Evolutionary conservation across 2,329 filamentous ascomycete species (phyloP).

Genomic region (Colletotrichum limetticola): DNA sequence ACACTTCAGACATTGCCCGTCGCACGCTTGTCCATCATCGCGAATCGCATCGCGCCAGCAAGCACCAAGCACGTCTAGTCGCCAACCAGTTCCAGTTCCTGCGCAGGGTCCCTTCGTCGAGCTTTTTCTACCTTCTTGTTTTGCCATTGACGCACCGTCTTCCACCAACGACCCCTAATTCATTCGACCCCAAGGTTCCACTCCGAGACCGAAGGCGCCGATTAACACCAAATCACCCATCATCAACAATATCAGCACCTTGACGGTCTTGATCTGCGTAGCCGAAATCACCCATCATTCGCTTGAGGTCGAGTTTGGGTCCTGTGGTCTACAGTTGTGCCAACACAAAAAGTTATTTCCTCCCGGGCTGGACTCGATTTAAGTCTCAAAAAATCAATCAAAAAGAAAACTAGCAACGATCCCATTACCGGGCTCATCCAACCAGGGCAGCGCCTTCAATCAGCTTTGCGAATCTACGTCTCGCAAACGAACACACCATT

Average conservation of each 20-base stretch:
- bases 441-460: slow-evolving; percentile 37
- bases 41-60: slow-evolving; percentile 29
- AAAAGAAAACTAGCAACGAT: slow-evolving; percentile 9
- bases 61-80: slow-evolving; percentile 38
- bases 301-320: slow-evolving; percentile 59
- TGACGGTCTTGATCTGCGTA: slow-evolving; percentile 51
- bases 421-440: slow-evolving; percentile 17
- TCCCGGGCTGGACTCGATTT: slow-evolving; percentile 60
- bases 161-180: slow-evolving; percentile 53
- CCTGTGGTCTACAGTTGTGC: slow-evolving; percentile 38
- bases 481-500: neutral
- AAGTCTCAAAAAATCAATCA: slow-evolving; percentile 29
- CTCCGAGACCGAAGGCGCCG: slow-evolving; percentile 13
- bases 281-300: slow-evolving; percentile 48
- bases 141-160: slow-evolving; percentile 43
- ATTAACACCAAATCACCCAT: neutral
- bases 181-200: slow-evolving; percentile 48
- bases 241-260: slow-evolving; percentile 46
- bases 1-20: slow-evolving; percentile 43
- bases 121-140: slow-evolving; percentile 39
- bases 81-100: slow-evolving; percentile 45
- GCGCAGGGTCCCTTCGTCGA: slow-evolving; percentile 38
- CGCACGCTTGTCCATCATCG: slow-evolving; percentile 40
- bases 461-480: slow-evolving; percentile 9
- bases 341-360: slow-evolving; percentile 34